Percentiles rank a stretch among this genome's conserved stretches.
These are phyloP conservation scores for Zymoseptoria tritici DNA, from an alignment of 2,329 filamentous ascomycete genomes.

Conservation along the genomic window DNA sequence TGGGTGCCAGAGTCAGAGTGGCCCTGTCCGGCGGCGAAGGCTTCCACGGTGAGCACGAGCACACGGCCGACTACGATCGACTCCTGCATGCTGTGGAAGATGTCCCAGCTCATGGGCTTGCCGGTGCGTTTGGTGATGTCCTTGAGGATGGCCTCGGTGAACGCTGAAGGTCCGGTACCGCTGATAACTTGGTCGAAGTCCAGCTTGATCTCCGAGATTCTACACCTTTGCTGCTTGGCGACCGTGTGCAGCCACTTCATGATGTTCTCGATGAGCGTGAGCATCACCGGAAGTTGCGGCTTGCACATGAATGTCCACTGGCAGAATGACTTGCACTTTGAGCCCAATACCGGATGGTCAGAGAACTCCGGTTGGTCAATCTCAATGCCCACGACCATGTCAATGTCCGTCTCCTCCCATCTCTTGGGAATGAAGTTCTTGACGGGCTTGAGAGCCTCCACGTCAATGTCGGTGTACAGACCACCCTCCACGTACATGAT, in stretches of 20 bases:
- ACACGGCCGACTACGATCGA: conserved; percentile 58
- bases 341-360: conserved; percentile 57
- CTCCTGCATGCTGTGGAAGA: conserved; percentile 59
- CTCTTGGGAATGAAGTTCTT: conserved; percentile 55
- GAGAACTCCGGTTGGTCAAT: conserved; percentile 61
- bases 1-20: conserved; percentile 68
- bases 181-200: conserved; percentile 67
- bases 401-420: conserved; percentile 56
- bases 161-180: conserved; percentile 65
- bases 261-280: conserved; percentile 61
- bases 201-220: conserved; percentile 54
- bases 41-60: conserved; percentile 62
- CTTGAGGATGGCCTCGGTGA: conserved; percentile 56
- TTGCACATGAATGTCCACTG: conserved; percentile 71
- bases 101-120: conserved; percentile 50
- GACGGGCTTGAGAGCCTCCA: conserved; percentile 48
- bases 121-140: conserved; percentile 52
- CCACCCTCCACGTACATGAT: conserved; percentile 61
- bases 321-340: conserved; percentile 63
- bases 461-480: conserved; percentile 54
- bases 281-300: conserved; percentile 59
- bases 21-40: conserved; percentile 65
- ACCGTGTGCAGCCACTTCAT: conserved; percentile 57
- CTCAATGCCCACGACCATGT: conserved; percentile 64
- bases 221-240: conserved; percentile 50